A percentile compares a stretch with the other conserved stretches of the same genome.
These are phyloP conservation scores for Baudoinia panamericana DNA, from an alignment of 495 filamentous ascomycete species.

Conservation along the genomic window DNA sequence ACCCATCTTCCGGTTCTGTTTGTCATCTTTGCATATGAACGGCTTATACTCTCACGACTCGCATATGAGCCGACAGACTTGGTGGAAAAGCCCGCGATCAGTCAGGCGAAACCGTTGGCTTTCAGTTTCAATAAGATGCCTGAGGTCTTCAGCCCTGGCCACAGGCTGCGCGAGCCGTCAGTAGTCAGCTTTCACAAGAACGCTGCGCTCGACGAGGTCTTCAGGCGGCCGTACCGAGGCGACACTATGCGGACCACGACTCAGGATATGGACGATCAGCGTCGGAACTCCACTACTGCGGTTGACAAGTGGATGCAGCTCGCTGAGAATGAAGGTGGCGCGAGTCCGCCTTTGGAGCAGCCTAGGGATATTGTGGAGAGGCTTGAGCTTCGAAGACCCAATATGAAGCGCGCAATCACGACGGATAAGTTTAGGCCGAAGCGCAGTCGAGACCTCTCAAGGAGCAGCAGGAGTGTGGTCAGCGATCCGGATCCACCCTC, in stretches of 20 bases:
- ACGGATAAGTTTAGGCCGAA: slow-evolving; percentile 5
- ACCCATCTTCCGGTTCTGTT: slow-evolving; percentile 81
- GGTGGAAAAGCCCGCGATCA: slow-evolving; percentile 29
- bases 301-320: slow-evolving; percentile 81
- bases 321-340: slow-evolving; percentile 48
- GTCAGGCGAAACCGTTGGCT: slow-evolving; percentile 28
- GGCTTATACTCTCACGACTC: slow-evolving; percentile 50
- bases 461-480: slow-evolving; percentile 38
- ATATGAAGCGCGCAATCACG: slow-evolving; percentile 12
- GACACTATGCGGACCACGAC: slow-evolving; percentile 34
- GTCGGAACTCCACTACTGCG: slow-evolving; percentile 56
- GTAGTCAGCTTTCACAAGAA: slow-evolving; percentile 78
- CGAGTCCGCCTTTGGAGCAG: slow-evolving; percentile 50
- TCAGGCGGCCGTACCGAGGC: slow-evolving; percentile 47
- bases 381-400: slow-evolving; percentile 36
- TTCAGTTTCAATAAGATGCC: slow-evolving; percentile 31
- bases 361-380: slow-evolving; percentile 44
- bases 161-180: slow-evolving; percentile 63
- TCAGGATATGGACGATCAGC: slow-evolving; percentile 34
- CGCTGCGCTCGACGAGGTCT: slow-evolving; percentile 82
- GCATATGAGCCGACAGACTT: slow-evolving; percentile 68
- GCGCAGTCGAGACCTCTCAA: slow-evolving; percentile 38
- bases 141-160: slow-evolving; percentile 52
- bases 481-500: slow-evolving; percentile 47
- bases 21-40: slow-evolving; percentile 77